Evolutionary conservation across 2,329 filamentous ascomycete genomes (phyloP).

Genomic region (Zasmidium angulare): DNA sequence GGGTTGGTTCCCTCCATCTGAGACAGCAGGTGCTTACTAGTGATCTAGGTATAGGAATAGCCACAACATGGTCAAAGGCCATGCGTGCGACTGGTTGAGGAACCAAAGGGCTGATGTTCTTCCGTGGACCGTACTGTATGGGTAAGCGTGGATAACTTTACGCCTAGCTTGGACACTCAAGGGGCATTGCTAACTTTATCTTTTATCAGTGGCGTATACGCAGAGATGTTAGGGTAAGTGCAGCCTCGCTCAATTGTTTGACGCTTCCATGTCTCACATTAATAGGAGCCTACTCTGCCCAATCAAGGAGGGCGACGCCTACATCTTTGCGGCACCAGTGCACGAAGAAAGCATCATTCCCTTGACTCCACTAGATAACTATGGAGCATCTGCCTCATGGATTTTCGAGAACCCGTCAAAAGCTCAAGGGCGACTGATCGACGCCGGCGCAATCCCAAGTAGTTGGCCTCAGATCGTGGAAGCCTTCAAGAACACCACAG

Average conservation of each 20-base stretch:
- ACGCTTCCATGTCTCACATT: neutral
- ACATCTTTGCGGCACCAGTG: constrained; percentile 2
- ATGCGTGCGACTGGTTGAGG: neutral
- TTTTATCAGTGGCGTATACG: too few relatives aligned
- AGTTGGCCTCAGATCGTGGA: constrained; percentile 2
- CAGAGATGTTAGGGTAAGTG: neutral
- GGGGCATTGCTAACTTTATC: too few relatives aligned
- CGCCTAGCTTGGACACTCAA: too few relatives aligned
- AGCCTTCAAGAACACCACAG: neutral
- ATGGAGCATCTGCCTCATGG: neutral
- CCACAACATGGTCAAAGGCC: constrained; percentile 4
- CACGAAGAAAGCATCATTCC: constrained; percentile 1
- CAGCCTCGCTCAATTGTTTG: neutral
- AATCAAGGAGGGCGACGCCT: neutral
- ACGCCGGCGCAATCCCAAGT: constrained; percentile 1
- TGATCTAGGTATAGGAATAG: too few relatives aligned
- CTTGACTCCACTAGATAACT: constrained; percentile 3
- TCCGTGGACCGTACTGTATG: neutral
- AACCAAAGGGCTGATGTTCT: neutral
- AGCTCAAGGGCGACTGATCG: neutral
- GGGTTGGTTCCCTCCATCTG: too few relatives aligned
- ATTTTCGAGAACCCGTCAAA: neutral
- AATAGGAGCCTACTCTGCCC: constrained; percentile 1
- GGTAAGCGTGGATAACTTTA: too few relatives aligned
- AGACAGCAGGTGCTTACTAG: too few relatives aligned